Conservation (phyloP, 2,329 filamentous ascomycete genomes). For the Pseudogymnoascus sp. region DNA sequence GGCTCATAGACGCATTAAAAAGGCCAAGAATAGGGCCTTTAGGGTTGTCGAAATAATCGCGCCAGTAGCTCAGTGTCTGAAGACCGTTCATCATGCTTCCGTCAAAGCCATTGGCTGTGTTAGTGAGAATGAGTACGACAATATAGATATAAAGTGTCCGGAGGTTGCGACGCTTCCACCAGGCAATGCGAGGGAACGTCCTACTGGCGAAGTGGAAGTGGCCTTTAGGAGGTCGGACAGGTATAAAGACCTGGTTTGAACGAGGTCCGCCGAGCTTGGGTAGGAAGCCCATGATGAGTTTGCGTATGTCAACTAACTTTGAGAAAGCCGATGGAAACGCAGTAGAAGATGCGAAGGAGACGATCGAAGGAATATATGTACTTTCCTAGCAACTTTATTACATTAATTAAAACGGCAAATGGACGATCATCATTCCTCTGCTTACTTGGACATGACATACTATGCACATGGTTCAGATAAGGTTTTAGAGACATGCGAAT, state of each 20-base stretch:
- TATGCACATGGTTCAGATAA: background rate
- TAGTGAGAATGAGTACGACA: slow-evolving; percentile 25
- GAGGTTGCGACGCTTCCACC: slow-evolving; percentile 26
- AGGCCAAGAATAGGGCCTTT: slow-evolving; percentile 31
- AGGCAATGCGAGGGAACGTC: slow-evolving; percentile 23
- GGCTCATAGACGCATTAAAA: slow-evolving; percentile 24
- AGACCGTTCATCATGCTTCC: slow-evolving; percentile 39
- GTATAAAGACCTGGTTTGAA: background rate
- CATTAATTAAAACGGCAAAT: background rate
- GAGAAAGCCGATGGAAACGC: background rate
- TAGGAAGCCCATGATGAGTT: background rate
- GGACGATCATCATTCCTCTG: background rate
- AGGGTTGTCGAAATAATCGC: slow-evolving; percentile 29
- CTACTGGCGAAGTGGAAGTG: slow-evolving; percentile 18
- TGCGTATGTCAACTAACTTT: background rate
- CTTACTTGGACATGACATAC: background rate
- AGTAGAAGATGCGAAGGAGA: background rate
- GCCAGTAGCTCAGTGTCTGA: slow-evolving; percentile 38
- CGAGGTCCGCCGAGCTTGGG: background rate
- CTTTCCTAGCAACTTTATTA: background rate
- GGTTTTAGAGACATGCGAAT: background rate
- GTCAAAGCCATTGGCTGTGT: slow-evolving; percentile 32
- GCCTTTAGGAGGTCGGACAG: background rate
- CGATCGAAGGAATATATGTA: background rate
- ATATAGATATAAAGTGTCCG: slow-evolving; percentile 27